phyloP scores from a whole-genome alignment of 805 yeast genomes.

The Kuraishia piskuri region DNA sequence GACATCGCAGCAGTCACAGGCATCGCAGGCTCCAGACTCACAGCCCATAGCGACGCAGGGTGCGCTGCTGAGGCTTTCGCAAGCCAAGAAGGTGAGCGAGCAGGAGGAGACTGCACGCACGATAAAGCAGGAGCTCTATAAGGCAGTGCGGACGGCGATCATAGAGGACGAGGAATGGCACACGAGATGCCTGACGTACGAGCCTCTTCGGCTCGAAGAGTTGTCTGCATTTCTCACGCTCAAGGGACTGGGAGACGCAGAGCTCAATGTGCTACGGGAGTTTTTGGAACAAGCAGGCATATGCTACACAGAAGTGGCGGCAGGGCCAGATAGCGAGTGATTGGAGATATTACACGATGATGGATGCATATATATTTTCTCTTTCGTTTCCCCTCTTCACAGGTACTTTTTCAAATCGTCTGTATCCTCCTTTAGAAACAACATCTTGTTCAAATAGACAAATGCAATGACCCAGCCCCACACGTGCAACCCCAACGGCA shows the following conservation, averaged over 20 bases:
- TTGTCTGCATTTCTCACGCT: background rate
- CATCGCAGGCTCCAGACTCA: background rate
- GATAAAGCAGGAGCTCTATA: background rate
- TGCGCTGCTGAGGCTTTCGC: background rate
- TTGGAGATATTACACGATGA: background rate
- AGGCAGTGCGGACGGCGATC: background rate
- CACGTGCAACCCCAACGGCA: background rate
- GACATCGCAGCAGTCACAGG: background rate
- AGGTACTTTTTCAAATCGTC: background rate
- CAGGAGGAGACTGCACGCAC: background rate
- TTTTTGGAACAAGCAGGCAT: conserved; percentile 1
- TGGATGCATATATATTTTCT: background rate
- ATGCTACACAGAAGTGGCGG: conserved; percentile 1
- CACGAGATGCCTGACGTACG: background rate
- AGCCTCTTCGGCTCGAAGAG: background rate
- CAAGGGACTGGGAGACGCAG: background rate
- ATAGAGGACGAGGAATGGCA: conserved; percentile 1
- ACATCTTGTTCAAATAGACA: background rate
- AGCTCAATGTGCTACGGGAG: background rate
- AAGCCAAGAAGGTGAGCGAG: background rate
- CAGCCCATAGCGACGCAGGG: background rate
- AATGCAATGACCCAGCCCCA: conserved; percentile 2
- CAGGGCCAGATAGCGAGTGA: background rate
- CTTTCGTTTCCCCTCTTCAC: background rate
- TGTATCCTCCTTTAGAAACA: conserved; percentile 2